Evolutionary conservation across 78 protist genomes (phyloP), one percentile per base, ranked within the genome.

Genomic region (Capsaspora owczarzaki): DNA sequence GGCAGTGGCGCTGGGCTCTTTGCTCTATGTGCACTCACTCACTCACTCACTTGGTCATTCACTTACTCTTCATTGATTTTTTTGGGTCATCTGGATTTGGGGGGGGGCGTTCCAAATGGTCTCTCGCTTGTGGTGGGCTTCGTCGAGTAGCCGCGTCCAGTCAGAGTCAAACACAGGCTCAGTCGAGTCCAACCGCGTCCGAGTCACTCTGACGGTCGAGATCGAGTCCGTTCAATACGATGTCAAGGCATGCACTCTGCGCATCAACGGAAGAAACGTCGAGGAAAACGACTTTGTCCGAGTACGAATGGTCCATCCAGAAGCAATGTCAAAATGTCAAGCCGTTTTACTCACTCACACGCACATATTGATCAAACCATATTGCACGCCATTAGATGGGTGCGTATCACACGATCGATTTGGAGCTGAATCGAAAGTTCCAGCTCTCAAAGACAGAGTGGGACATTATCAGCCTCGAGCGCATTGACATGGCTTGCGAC

Each of bases 371-470:
- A 12, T 19, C 31, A 10, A 8, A 14, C 49, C 6, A 0, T 2
- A 25, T 82, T 6, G 44, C 5, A 3, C 66, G 10, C 14, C 0
- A 22, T 46, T 23, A 86, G 84, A 0, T 85, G 60, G 98, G 98
- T 23, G 80, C 79, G 19, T 82, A 40, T 74, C 98, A 95, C 83
- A 93, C 98, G 19, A 70, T 93, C 35, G 93, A 85, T 35, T 31
- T 95, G 51, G 93, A 85, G 76, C 82, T 88, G 76, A 79, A 87
- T 47, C 22, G 86, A 47, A 87, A 85, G 53, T 86, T 92, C 61
- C 63, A 75, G 22, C 14, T 91, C 33, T 37, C 1, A 66, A 95
- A 95, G 41, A 53, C 46, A 10, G 80, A 83, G 37, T 95, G 96
- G 96, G 97, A 92, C 61, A 35, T 83, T 4, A 60, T 94, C 10